phyloP scores from a whole-genome alignment of 768 basidiomycete species.

The Tubosaeta sp. region DNA sequence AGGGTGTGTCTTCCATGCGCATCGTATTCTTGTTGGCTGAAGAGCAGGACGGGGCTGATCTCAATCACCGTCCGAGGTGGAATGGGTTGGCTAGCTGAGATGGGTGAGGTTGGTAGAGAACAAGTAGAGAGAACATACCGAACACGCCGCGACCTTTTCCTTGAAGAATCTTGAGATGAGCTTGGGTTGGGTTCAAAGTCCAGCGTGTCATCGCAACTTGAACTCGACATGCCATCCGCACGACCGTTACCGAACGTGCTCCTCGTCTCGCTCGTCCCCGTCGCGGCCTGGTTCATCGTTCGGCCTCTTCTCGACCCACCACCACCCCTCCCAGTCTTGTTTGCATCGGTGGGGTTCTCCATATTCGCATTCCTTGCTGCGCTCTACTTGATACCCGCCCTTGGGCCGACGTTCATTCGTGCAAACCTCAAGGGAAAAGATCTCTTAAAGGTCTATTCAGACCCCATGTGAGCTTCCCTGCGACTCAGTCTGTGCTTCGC shows the following conservation, averaged over 20 bases:
- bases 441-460: slow-evolving; percentile 74
- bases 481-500: not conserved
- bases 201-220: slow-evolving; percentile 1
- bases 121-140: slow-evolving; percentile 36
- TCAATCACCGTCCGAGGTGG: slow-evolving; percentile 68
- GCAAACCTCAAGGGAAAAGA: slow-evolving; percentile 86
- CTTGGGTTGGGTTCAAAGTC: slow-evolving; percentile 44
- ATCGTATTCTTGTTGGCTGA: slow-evolving; percentile 66
- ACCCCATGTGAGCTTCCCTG: slow-evolving; percentile 53
- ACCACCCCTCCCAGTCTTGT: slow-evolving; percentile 67
- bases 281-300: slow-evolving; percentile 69
- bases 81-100: slow-evolving; percentile 20
- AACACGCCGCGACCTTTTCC: slow-evolving; percentile 63
- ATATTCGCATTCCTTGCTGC: slow-evolving; percentile 77
- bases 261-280: slow-evolving; percentile 57
- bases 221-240: slow-evolving; percentile 29
- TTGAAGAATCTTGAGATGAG: slow-evolving; percentile 40
- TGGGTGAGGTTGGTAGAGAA: slow-evolving; percentile 24
- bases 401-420: slow-evolving; percentile 74
- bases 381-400: slow-evolving; percentile 73
- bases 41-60: slow-evolving; percentile 79
- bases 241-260: slow-evolving; percentile 51
- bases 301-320: slow-evolving; percentile 67
- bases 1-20: slow-evolving; percentile 58
- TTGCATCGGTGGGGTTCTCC: slow-evolving; percentile 79